Conservation (phyloP, 305 asterid genomes). For the Fraxinus greggii region DNA sequence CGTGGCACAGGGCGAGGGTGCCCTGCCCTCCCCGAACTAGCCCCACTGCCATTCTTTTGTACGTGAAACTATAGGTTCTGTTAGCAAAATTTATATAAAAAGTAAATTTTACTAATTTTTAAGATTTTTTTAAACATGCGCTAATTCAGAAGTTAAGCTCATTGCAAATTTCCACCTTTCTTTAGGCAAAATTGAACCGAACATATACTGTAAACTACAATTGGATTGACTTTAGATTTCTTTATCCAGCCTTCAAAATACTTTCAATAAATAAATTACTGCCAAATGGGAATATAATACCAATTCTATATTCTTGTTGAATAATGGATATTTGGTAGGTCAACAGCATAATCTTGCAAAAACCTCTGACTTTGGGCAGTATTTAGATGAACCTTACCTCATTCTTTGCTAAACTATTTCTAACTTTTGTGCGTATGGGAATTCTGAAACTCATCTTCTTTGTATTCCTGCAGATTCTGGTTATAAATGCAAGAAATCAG, state of each 20-base stretch:
- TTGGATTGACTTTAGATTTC: background rate
- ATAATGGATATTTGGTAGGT: background rate
- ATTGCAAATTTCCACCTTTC: background rate
- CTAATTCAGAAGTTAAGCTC: background rate
- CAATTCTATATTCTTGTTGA: background rate
- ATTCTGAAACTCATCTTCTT: constrained; percentile 19
- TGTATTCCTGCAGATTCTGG: constrained; percentile 16
- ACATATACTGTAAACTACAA: background rate
- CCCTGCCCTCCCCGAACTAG: too few relatives aligned
- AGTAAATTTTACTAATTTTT: too few relatives aligned
- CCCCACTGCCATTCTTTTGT: too few relatives aligned
- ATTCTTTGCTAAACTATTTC: background rate
- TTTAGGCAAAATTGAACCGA: background rate
- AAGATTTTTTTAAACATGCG: too few relatives aligned
- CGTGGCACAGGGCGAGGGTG: too few relatives aligned
- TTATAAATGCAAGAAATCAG: constrained; percentile 24
- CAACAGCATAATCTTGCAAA: background rate
- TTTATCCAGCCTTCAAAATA: background rate
- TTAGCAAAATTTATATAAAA: too few relatives aligned
- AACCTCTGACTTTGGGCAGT: background rate
- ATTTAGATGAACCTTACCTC: background rate
- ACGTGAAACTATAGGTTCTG: too few relatives aligned
- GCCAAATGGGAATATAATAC: background rate
- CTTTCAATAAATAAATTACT: background rate
- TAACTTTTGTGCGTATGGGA: constrained; percentile 28